phyloP scores from a whole-genome alignment of 1,284 basidiomycete genomes.

The Xanthoconium separans region DNA sequence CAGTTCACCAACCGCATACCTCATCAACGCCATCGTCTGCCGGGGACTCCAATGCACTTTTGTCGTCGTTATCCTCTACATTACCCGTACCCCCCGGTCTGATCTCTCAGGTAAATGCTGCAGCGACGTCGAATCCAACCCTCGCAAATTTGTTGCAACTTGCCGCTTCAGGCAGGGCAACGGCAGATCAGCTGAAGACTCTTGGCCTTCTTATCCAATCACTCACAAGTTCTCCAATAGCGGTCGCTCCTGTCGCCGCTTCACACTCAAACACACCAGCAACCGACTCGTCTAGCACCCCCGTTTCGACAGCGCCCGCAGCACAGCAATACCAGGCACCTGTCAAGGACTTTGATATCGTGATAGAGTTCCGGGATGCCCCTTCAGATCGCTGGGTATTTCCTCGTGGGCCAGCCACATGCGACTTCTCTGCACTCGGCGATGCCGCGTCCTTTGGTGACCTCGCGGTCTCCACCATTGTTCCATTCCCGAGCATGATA shows the following conservation, averaged over 20 bases:
- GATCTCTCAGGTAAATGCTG: conserved; percentile 61
- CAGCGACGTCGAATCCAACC: conserved; percentile 60
- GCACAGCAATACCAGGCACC: conserved; percentile 26
- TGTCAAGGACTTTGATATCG: conserved; percentile 59
- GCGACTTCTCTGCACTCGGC: conserved; percentile 36
- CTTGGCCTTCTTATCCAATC: conserved; percentile 66
- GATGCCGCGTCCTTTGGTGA: conserved; percentile 30
- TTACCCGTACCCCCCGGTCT: conserved; percentile 53
- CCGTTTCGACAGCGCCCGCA: conserved; percentile 13
- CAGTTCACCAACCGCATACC: conserved; percentile 9
- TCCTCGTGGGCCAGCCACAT: conserved; percentile 55
- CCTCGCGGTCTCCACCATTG: conserved; percentile 39
- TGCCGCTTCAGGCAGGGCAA: conserved; percentile 58
- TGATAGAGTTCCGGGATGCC: conserved; percentile 66
- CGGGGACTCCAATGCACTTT: conserved; percentile 33
- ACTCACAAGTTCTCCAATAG: conserved; percentile 33
- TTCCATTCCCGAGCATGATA: conserved; percentile 32
- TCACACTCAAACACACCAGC: conserved; percentile 12
- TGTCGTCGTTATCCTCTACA: conserved; percentile 43
- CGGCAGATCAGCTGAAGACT: conserved; percentile 58
- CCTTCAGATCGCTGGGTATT: conserved; percentile 61
- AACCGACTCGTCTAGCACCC: conserved; percentile 10
- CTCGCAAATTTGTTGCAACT: conserved; percentile 61
- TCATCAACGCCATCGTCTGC: conserved; percentile 5
- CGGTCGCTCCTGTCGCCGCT: conserved; percentile 14